Evolutionary conservation across 768 basidiomycete species (phyloP).

Genomic region (Podaxis sp.): DNA sequence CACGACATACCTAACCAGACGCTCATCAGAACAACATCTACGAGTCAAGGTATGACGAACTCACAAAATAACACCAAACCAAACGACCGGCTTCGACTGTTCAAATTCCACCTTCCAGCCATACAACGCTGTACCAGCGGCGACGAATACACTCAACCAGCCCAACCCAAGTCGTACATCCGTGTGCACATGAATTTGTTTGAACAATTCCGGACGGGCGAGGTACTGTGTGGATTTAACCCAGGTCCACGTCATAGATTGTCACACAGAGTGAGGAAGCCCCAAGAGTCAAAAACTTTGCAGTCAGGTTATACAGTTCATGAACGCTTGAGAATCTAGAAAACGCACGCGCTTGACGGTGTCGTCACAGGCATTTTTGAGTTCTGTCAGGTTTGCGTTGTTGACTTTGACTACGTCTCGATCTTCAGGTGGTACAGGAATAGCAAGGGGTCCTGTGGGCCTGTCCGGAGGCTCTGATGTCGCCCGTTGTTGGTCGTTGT

Average conservation of each 20-base stretch:
- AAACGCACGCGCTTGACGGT: slow-evolving; percentile 77
- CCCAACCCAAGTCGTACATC: slow-evolving; percentile 87
- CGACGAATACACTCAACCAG: slow-evolving; percentile 83
- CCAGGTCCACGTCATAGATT: not conserved
- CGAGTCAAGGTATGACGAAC: slow-evolving; percentile 28
- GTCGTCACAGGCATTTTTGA: slow-evolving; percentile 82
- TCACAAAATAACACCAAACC: slow-evolving; percentile 75
- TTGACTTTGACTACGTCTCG: slow-evolving; percentile 64
- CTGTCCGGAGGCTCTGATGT: slow-evolving; percentile 34
- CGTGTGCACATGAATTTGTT: slow-evolving; percentile 83
- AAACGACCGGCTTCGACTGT: slow-evolving; percentile 77
- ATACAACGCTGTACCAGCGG: slow-evolving; percentile 79
- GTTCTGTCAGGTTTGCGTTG: slow-evolving; percentile 53
- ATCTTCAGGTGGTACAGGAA: slow-evolving; percentile 40
- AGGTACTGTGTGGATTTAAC: slow-evolving; percentile 54
- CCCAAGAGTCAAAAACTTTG: not conserved
- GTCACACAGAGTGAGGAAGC: not conserved
- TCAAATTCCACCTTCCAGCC: slow-evolving; percentile 90
- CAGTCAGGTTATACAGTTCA: not conserved
- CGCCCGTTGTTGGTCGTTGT: slow-evolving; percentile 7
- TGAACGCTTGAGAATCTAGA: slow-evolving; percentile 2
- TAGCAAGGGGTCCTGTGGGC: slow-evolving; percentile 55
- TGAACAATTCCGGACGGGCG: slow-evolving; percentile 78
- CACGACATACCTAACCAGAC: slow-evolving; percentile 60
- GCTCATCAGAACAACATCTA: slow-evolving; percentile 12